Conservation (phyloP, 495 filamentous ascomycete genomes). For the Trypethelium eluteriae region DNA sequence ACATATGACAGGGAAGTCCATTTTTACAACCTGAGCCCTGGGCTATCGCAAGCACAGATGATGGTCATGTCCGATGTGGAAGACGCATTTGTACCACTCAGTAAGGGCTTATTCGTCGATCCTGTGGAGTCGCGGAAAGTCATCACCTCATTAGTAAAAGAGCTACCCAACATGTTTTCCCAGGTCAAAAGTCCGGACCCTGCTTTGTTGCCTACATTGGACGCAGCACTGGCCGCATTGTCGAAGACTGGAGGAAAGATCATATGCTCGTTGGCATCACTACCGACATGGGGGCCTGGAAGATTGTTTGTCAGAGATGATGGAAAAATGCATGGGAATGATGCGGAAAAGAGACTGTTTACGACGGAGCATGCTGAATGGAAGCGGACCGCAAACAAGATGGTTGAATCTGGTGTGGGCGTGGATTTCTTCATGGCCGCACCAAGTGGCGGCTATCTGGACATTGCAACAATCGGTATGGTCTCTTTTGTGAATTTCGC, state of each 20-base stretch:
- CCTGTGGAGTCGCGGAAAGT: slow-evolving; percentile 83
- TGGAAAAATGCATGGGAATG: slow-evolving; percentile 73
- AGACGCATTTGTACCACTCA: slow-evolving; percentile 90
- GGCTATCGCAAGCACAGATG: slow-evolving; percentile 88
- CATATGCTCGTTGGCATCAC: slow-evolving; percentile 69
- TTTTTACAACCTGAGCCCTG: slow-evolving; percentile 86
- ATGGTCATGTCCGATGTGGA: slow-evolving; percentile 97
- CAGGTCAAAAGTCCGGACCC: slow-evolving; percentile 82
- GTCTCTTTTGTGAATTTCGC: slow-evolving; percentile 29
- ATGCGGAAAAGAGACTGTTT: slow-evolving; percentile 87
- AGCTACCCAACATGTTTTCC: slow-evolving; percentile 76
- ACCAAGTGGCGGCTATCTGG: slow-evolving; percentile 79
- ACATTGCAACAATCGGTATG: slow-evolving; percentile 89
- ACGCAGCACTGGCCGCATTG: slow-evolving; percentile 71
- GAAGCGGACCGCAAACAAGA: slow-evolving; percentile 72
- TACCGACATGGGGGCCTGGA: slow-evolving; percentile 88
- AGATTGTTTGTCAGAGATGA: slow-evolving; percentile 78
- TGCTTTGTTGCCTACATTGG: slow-evolving; percentile 73
- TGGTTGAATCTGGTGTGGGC: slow-evolving; percentile 83
- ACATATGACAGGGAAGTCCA: slow-evolving; percentile 94
- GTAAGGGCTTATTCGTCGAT: slow-evolving; percentile 89
- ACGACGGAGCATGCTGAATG: slow-evolving; percentile 81
- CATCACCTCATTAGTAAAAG: slow-evolving; percentile 73
- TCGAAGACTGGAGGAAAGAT: slow-evolving; percentile 86
- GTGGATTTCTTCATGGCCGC: slow-evolving; percentile 91